Evolutionary conservation across 306 rosid genomes (phyloP).

Genomic region (Benincasa hispida): DNA sequence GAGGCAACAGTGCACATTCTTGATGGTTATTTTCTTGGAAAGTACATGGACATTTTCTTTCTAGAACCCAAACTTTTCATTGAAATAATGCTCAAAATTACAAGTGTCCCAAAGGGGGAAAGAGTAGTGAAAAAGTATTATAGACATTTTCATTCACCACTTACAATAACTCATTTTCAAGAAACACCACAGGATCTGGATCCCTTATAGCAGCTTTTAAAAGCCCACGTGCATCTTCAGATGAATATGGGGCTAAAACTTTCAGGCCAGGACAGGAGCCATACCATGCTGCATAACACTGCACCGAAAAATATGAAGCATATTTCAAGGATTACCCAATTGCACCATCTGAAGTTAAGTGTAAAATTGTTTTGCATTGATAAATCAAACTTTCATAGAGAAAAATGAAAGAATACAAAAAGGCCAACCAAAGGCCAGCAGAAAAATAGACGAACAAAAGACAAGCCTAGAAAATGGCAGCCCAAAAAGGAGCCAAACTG

Average conservation of each 20-base stretch:
- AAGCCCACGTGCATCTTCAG: slow-evolving; percentile 97
- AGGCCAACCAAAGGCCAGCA: neutral
- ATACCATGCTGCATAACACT: slow-evolving; percentile 97
- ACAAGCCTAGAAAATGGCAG: neutral
- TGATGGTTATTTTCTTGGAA: slow-evolving; percentile 11
- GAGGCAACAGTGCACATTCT: slow-evolving; percentile 19
- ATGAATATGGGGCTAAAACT: slow-evolving; percentile 82
- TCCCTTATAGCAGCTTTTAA: slow-evolving; percentile 97
- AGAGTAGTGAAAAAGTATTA: neutral
- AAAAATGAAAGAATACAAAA: neutral
- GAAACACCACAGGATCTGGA: slow-evolving; percentile 98
- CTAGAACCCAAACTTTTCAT: too few species aligned
- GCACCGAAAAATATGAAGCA: slow-evolving; percentile 12
- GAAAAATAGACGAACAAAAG: neutral
- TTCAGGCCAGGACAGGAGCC: slow-evolving; percentile 82
- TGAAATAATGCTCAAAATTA: too few species aligned
- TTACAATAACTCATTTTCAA: slow-evolving; percentile 94
- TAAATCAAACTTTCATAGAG: neutral
- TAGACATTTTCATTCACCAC: slow-evolving; percentile 16
- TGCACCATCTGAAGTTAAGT: neutral
- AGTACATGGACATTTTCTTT: neutral
- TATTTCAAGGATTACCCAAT: neutral
- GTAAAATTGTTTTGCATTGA: neutral
- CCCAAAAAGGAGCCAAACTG: neutral
- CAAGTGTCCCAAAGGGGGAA: too few species aligned